These are phyloP conservation scores for Clavispora santaluciae DNA, from an alignment of 805 yeast genomes.

Conservation along the genomic window DNA sequence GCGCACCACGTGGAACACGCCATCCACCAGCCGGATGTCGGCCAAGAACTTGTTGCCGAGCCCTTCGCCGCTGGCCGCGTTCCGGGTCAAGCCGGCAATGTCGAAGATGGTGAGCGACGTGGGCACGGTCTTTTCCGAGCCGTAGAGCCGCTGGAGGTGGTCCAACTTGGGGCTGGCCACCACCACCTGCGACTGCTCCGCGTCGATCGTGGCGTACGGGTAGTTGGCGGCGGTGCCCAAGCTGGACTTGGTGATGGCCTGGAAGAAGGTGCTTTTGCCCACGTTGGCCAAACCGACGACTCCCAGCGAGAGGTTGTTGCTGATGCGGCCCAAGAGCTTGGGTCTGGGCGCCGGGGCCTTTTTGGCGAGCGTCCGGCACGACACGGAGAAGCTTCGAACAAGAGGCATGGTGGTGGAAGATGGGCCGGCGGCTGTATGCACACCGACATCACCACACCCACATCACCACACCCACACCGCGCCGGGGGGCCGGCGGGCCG, in stretches of 20 bases:
- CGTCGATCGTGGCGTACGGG: slow-evolving; percentile 97
- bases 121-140: slow-evolving; percentile 82
- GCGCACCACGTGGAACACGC: slow-evolving; percentile 95
- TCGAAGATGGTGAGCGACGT: slow-evolving; percentile 91
- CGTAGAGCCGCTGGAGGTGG: slow-evolving; percentile 64
- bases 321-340: slow-evolving; percentile 15
- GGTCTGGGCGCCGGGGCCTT: slow-evolving; percentile 6
- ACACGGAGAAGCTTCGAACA: slow-evolving; percentile 9
- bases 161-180: slow-evolving; percentile 92
- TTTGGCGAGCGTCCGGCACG: slow-evolving; percentile 12
- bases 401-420: slow-evolving; percentile 6
- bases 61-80: slow-evolving; percentile 96
- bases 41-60: slow-evolving; percentile 96
- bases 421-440: no score
- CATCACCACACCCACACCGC: not conserved
- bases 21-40: slow-evolving; percentile 96
- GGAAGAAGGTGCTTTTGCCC: slow-evolving; percentile 96
- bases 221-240: slow-evolving; percentile 96
- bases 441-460: no score
- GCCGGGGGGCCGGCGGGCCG: not conserved
- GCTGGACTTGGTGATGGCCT: slow-evolving; percentile 89
- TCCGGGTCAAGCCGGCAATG: slow-evolving; percentile 97
- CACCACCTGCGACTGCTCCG: slow-evolving; percentile 94
- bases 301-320: slow-evolving; percentile 41
- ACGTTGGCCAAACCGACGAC: slow-evolving; percentile 95